Base-by-base conservation (phyloP, 352 stramenopile species). In the Phytophthora lateralis region DNA sequence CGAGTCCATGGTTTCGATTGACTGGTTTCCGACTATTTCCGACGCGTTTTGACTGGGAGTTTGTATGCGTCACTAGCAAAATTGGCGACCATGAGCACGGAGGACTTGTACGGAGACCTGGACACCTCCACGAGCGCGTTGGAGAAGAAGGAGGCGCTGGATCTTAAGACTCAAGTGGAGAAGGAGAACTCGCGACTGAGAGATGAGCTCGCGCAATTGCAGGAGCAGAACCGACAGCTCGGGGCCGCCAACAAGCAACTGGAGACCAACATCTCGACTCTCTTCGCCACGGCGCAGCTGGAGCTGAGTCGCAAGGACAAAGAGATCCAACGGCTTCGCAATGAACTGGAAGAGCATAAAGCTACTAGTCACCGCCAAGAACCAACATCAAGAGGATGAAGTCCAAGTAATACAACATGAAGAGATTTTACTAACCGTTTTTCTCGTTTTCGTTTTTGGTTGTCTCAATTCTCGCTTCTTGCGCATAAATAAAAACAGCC, bases 21-120 rank as follows among this genome's bases (percentile, higher is more conserved):
- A 17, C 39, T 49, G 34, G 15, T 32, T 47, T 49, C 35, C 24
- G 38, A 55, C 34, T 66, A 69, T 60, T 46, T 73, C 29, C 57
- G 63, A 70, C 30, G 24, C 24, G 32, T 21, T 48, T 43, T 63
- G 18, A 63, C 46, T 64, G 12, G 12, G 26, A 42, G 10, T 68
- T 61, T 66, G 46, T 60, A 69, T 57, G 29, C 24, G 37, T 46
- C 30, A 69, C 15, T 37, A 12, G 15, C 30, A 7, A n/a, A 24
- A 32, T 52, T 32, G 20, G 24, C 20, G 20, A 30, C 32, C 5
- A 35, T 35, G 32, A 53, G 11, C 43, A 50, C 53, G 48, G 63
- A 90, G 48, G 85, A 93, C 60, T 67, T 95, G 47, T 93, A 95
- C 55, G 79, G 78, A 27, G 85, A 95, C 54, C 75, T 95, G 43